Evolutionary conservation across 306 rosid species (phyloP).

Genomic region (Abrus pulchellus): DNA sequence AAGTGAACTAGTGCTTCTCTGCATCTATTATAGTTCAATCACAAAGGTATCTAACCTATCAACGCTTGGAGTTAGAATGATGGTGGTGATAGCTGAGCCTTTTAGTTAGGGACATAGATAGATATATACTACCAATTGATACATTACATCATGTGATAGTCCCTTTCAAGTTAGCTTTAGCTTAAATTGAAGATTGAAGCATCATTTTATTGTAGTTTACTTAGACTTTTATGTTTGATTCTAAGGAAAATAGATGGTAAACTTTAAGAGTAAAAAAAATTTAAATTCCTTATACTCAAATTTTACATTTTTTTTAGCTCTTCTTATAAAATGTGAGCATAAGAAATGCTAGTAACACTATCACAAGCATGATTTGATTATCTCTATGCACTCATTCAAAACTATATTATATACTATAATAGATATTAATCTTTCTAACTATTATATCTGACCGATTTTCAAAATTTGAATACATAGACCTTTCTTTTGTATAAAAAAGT

Average conservation of each 20-base stretch:
- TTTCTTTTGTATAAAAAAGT: not conserved
- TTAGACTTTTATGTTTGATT: not conserved
- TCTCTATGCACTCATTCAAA: not conserved
- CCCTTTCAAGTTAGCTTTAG: constrained; percentile 45
- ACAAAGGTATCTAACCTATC: not conserved
- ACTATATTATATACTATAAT: not conserved
- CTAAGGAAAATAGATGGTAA: not conserved
- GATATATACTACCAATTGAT: constrained; percentile 10
- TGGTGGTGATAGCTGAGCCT: constrained; percentile 6
- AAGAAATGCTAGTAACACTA: too few relatives aligned
- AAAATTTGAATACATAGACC: not conserved
- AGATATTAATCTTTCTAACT: not conserved
- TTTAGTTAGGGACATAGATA: constrained; percentile 42
- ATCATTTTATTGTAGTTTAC: constrained; percentile 28
- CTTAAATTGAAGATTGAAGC: constrained; percentile 47
- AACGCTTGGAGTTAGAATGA: not conserved
- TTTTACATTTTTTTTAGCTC: not conserved
- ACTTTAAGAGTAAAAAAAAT: constrained; percentile 1
- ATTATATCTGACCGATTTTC: not conserved
- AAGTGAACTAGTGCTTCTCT: not conserved
- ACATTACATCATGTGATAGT: constrained; percentile 36
- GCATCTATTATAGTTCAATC: constrained; percentile 13
- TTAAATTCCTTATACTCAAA: not conserved
- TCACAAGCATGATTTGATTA: not conserved
- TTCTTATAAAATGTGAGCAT: too few relatives aligned